Percentiles rank a stretch among this genome's conserved stretches.
phyloP scores from a whole-genome alignment of 73 alveolate species.

The Blepharisma stoltei region DNA sequence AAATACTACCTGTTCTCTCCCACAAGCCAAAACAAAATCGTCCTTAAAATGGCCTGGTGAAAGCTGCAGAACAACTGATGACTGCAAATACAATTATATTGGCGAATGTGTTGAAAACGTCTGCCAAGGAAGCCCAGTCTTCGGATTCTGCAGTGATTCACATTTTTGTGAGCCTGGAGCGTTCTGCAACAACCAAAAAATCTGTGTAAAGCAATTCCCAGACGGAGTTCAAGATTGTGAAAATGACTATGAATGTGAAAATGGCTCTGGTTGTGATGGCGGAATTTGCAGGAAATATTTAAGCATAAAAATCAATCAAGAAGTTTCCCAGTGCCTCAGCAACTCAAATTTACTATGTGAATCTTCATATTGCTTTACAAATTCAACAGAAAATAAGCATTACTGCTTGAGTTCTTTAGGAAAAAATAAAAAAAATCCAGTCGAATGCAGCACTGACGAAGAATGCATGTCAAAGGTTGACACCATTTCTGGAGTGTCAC shows the following conservation, averaged over 20 bases:
- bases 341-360: neutral
- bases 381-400: neutral
- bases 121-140: neutral
- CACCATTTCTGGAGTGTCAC: too few species aligned
- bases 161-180: neutral
- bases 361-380: neutral
- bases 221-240: neutral
- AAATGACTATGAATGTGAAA: neutral
- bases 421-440: neutral
- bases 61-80: neutral
- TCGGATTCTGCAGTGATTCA: neutral
- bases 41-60: neutral
- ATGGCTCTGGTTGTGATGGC: neutral
- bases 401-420: neutral
- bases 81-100: neutral
- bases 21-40: neutral
- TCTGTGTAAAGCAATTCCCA: neutral
- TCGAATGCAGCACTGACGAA: neutral
- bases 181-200: neutral
- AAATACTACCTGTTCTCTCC: too few species aligned
- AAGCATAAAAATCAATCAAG: neutral
- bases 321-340: neutral
- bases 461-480: neutral
- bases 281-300: neutral
- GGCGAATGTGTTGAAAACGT: neutral